Evolutionary conservation across 169 alveolate genomes (phyloP).

Genomic region (Plasmodium yoelii): DNA sequence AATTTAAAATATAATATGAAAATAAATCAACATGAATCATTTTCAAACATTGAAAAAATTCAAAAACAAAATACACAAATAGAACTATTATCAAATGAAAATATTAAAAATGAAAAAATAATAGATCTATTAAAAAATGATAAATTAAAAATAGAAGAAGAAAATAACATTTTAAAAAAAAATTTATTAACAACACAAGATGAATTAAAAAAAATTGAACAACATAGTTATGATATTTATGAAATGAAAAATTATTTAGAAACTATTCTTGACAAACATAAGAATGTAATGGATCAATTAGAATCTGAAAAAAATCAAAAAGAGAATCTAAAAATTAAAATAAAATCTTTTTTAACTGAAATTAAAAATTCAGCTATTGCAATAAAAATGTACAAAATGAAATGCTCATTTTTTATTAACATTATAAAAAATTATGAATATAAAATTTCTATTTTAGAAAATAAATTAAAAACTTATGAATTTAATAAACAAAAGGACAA

Average conservation of each 20-base stretch:
- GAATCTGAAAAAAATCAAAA: conserved; percentile 68
- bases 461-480: conserved; percentile 26
- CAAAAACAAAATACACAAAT: conserved; percentile 42
- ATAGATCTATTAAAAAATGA: conserved; percentile 50
- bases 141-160: conserved; percentile 48
- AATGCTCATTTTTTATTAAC: conserved; percentile 56
- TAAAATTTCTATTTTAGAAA: conserved; percentile 8
- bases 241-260: conserved; percentile 68
- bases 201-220: conserved; percentile 53
- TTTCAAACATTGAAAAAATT: conserved; percentile 20
- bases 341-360: conserved; percentile 19
- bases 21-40: conserved; percentile 19
- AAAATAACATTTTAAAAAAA: conserved; percentile 64
- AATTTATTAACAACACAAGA: conserved; percentile 38
- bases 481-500: background rate
- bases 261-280: conserved; percentile 30
- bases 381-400: conserved; percentile 49
- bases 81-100: conserved; percentile 27
- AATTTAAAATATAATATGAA: conserved; percentile 33
- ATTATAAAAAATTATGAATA: conserved; percentile 50
- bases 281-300: conserved; percentile 34
- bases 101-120: conserved; percentile 36
- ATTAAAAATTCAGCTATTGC: conserved; percentile 41
- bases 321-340: conserved; percentile 41
- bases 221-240: conserved; percentile 72